Evolutionary conservation across 257 asterid genomes (phyloP), one percentile per base, ranked within the genome.

Genomic region (Plantago ovata): DNA sequence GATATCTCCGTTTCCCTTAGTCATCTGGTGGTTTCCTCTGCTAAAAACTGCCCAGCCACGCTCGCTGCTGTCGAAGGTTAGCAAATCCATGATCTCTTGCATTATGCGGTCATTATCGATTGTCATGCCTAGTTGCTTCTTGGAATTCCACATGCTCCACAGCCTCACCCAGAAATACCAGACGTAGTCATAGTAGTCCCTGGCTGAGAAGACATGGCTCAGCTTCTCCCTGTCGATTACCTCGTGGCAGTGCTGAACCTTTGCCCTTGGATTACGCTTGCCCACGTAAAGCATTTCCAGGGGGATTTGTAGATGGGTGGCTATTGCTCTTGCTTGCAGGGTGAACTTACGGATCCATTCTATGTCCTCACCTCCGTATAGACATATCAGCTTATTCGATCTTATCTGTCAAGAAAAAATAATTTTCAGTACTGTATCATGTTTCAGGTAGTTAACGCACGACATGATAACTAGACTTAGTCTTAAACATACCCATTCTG

Each of bases 121-220:
- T 0, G 77, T 62, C 70, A 72, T 65, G 3, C 89, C 93, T 3
- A 75, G 84, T 52, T 87, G 90, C 36, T 80, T 67, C 76, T 83
- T 91, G 2, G 98, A 91, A 72, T 83, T 79, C 95, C 95, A 88
- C 98, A 92, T 88, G 89, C 98, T 85, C 33, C 79, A 79, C 0
- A 92, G 79, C 69, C 98, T 53, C 64, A 74, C 83, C 98, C 98
- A 92, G 60, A 92, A 92, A 79, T 69, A 88, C 94, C 96, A 88
- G 9, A 85, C 68, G 53, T 48, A 81, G 64, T 77, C 87, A 44
- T 72, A 71, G 69, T 81, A 77, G 13, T 81, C 87, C 7, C 5
- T 62, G 6, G 76, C 64, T 6, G 83, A 67, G 48, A 83, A 72
- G 13, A 77, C 67, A 39, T 79, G 75, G 81, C 98, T 85, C 9